Evolutionary conservation across 495 filamentous ascomycete genomes (phyloP).

Genomic region (Trichoderma parareesei): DNA sequence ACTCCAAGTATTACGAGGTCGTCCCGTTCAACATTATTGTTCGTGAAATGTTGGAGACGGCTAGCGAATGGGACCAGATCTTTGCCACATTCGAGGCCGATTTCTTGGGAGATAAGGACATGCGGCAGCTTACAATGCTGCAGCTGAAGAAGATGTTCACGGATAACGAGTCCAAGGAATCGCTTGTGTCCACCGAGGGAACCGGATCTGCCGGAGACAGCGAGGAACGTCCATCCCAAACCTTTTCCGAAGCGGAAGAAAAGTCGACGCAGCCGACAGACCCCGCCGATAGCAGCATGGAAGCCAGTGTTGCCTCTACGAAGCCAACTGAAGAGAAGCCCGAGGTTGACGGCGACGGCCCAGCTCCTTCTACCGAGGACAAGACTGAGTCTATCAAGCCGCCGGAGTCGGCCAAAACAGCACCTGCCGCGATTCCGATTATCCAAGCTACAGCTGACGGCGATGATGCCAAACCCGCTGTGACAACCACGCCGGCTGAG

Average conservation of each 20-base stretch:
- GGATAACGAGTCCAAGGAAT: conserved; percentile 71
- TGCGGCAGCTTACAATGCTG: conserved; percentile 78
- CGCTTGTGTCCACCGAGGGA: conserved; percentile 56
- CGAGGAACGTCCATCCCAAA: conserved; percentile 11
- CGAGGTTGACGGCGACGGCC: conserved; percentile 15
- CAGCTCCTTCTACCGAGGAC: conserved; percentile 17
- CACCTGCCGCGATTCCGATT: conserved; percentile 17
- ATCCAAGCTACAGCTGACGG: conserved; percentile 14
- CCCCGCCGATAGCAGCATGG: conserved; percentile 17
- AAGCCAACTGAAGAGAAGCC: conserved; percentile 14
- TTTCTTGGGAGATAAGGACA: conserved; percentile 97
- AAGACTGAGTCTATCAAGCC: conserved; percentile 52
- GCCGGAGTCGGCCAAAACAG: conserved; percentile 58
- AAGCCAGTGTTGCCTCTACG: conserved; percentile 12
- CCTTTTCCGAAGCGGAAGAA: conserved; percentile 29
- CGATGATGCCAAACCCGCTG: conserved; percentile 10
- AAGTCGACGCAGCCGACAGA: conserved; percentile 31
- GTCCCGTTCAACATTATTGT: conserved; percentile 85
- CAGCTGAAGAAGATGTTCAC: conserved; percentile 94
- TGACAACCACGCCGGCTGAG: conserved; percentile 4
- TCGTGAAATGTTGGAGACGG: conserved; percentile 83
- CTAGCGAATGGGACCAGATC: conserved; percentile 82
- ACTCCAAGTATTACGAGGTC: conserved; percentile 91
- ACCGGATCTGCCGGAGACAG: conserved; percentile 30
- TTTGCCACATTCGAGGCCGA: conserved; percentile 88